Evolutionary conservation across 2,329 filamentous ascomycete species (phyloP).

Genomic region (Cercospora beticola): DNA sequence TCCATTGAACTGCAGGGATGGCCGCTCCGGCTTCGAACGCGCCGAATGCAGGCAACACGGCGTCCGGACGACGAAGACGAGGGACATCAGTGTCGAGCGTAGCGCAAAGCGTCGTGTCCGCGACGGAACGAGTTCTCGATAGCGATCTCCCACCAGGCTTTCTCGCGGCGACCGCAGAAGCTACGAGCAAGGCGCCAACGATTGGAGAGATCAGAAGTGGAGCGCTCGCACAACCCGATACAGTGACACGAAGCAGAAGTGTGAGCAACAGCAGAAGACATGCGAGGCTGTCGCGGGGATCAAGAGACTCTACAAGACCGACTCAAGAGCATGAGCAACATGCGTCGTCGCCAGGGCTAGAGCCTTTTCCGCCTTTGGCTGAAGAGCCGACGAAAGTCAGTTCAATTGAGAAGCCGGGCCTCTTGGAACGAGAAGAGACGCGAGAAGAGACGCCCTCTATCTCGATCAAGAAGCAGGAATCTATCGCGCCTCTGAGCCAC

Average conservation of each 20-base stretch:
- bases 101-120: conserved; percentile 15
- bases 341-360: conserved; percentile 1
- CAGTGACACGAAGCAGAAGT: conserved; percentile 14
- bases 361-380: conserved; percentile 26
- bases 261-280: conserved; percentile 23
- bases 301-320: conserved; percentile 3
- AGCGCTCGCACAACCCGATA: conserved; percentile 21
- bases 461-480: background rate
- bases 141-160: conserved; percentile 27
- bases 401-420: background rate
- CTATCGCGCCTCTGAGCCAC: background rate
- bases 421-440: background rate
- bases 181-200: conserved; percentile 45
- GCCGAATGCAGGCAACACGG: background rate
- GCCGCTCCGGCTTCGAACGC: background rate
- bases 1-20: background rate
- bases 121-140: conserved; percentile 19
- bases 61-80: conserved; percentile 13
- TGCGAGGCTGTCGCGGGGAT: conserved; percentile 16
- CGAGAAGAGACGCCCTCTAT: background rate
- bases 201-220: conserved; percentile 44
- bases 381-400: conserved; percentile 22
- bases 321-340: background rate
- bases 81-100: conserved; percentile 22
- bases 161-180: conserved; percentile 44